These are phyloP conservation scores for Zelopaecilomyces penicillatus DNA, from an alignment of 2,329 filamentous ascomycete species.

Conservation along the genomic window DNA sequence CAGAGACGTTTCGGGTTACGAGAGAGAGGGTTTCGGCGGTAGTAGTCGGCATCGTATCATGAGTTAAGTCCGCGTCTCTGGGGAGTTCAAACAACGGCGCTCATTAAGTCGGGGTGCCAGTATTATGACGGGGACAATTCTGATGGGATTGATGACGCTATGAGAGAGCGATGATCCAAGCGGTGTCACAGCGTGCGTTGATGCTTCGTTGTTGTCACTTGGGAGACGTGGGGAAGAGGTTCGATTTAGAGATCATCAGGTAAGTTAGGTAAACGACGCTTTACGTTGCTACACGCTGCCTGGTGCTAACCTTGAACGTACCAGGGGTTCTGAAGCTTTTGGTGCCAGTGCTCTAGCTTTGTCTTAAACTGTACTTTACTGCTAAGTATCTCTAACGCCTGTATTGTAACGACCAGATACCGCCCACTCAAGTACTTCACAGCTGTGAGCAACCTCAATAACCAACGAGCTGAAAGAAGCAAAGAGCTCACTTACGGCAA, in stretches of 20 bases:
- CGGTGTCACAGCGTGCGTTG: background rate
- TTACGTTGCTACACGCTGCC: constrained; percentile 1
- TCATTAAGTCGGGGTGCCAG: constrained; percentile 6
- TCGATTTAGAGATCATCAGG: background rate
- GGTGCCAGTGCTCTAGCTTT: no score
- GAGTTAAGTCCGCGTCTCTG: constrained; percentile 12
- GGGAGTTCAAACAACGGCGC: background rate
- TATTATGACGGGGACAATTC: background rate
- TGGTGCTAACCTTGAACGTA: background rate
- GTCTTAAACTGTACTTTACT: no score
- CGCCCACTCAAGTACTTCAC: background rate
- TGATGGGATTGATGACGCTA: background rate
- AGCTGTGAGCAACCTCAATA: background rate
- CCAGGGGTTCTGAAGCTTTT: background rate
- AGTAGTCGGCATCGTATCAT: constrained; percentile 85
- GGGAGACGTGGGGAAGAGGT: background rate
- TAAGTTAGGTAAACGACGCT: background rate
- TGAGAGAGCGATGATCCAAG: background rate
- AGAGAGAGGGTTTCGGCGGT: constrained; percentile 94
- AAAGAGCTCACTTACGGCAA: background rate
- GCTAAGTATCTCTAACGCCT: no score
- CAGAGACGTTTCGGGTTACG: constrained; percentile 89
- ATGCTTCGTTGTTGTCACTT: background rate
- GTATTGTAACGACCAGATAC: no score
- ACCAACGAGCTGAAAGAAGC: background rate